A percentile compares a stretch with the other conserved stretches of the same genome.
These are phyloP conservation scores for Dacryopinax spathularia DNA, from an alignment of 768 basidiomycete species.

Conservation along the genomic window DNA sequence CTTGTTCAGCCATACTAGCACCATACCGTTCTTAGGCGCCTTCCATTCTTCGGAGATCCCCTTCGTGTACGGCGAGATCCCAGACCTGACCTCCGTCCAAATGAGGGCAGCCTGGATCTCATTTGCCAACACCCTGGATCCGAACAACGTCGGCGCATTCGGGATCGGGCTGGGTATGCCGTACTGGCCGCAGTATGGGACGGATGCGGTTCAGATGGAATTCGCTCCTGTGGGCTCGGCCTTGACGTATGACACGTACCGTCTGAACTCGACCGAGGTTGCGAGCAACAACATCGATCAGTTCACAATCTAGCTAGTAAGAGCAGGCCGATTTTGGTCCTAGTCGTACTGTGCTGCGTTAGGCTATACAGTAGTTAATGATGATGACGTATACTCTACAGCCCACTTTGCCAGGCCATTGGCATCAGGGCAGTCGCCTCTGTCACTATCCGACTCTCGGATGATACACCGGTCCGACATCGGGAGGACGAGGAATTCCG, in stretches of 20 bases:
- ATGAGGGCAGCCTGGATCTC: constrained; percentile 38
- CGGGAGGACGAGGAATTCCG: too few species aligned
- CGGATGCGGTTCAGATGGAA: neutral
- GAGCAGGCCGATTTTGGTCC: too few species aligned
- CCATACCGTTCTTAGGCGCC: neutral
- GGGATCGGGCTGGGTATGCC: neutral
- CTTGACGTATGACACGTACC: neutral
- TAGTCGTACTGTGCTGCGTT: too few species aligned
- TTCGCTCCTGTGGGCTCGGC: neutral
- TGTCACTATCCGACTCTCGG: too few species aligned
- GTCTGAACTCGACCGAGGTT: neutral
- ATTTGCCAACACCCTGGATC: constrained; percentile 31
- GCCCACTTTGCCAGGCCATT: too few species aligned
- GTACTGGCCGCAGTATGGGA: neutral
- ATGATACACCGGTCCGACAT: too few species aligned
- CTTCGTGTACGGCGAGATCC: constrained; percentile 13
- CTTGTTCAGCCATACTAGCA: neutral
- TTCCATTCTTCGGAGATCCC: constrained; percentile 14
- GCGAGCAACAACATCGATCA: neutral
- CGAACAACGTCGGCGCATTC: constrained; percentile 25
- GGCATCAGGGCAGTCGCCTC: too few species aligned
- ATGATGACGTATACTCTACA: too few species aligned
- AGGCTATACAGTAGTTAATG: too few species aligned
- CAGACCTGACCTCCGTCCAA: constrained; percentile 18
- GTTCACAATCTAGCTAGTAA: neutral